These are phyloP conservation scores for Chalaropsis thielavioides DNA, from an alignment of 2,329 filamentous ascomycete species.

Conservation along the genomic window DNA sequence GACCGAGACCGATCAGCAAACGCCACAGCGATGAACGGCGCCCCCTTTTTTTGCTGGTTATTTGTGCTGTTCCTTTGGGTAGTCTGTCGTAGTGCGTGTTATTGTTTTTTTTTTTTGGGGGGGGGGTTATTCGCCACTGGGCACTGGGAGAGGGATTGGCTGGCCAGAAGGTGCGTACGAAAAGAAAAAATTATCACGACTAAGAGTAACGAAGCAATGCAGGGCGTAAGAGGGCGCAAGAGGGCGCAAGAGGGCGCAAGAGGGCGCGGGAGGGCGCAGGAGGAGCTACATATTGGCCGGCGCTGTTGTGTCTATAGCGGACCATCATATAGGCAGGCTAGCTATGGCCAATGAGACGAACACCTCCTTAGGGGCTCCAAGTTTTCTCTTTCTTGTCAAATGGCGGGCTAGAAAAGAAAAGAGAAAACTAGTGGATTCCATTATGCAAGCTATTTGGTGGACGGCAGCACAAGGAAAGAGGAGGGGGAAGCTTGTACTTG, in stretches of 20 bases:
- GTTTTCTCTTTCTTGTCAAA: neutral
- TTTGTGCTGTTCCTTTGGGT: too few relatives aligned
- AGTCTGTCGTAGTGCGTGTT: neutral
- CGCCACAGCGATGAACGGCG: neutral
- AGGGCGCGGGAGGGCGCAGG: too few relatives aligned
- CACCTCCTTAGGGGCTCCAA: neutral
- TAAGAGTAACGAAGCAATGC: neutral
- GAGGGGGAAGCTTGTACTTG: neutral
- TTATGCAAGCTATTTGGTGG: neutral
- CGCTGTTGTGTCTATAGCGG: neutral
- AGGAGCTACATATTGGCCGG: neutral
- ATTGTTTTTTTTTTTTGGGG: too few relatives aligned
- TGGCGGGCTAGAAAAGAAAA: neutral
- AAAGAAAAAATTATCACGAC: neutral
- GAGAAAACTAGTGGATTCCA: slow-evolving; percentile 1
- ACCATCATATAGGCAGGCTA: neutral
- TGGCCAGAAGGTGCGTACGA: neutral
- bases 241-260: too few relatives aligned
- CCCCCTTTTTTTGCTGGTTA: neutral
- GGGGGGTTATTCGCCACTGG: too few relatives aligned
- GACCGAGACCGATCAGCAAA: neutral
- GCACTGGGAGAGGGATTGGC: neutral
- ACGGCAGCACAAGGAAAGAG: neutral
- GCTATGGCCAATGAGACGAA: slow-evolving; percentile 1
- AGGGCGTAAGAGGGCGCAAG: too few relatives aligned